phyloP scores from a whole-genome alignment of 2,329 filamentous ascomycete species.

The Taxawa tesnikishii region DNA sequence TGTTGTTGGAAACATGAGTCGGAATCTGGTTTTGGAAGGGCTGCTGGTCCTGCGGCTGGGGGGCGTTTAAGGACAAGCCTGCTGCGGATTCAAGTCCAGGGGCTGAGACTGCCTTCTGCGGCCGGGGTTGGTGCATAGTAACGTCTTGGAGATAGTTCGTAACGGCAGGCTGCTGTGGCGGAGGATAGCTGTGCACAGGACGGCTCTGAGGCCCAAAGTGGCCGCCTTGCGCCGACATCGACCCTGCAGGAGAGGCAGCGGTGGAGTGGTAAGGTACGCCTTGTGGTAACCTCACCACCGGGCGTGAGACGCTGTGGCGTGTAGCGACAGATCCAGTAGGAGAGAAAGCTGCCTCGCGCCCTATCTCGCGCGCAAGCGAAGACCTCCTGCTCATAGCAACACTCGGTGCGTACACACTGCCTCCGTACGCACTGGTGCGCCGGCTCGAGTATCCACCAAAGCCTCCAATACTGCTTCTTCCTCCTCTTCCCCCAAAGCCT shows the following conservation, averaged over 20 bases:
- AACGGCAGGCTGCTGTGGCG: constrained; percentile 43
- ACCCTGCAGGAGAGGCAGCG: constrained; percentile 18
- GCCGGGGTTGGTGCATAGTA: constrained; percentile 86
- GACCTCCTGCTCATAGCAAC: constrained; percentile 81
- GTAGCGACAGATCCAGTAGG: constrained; percentile 70
- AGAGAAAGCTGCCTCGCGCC: constrained; percentile 64
- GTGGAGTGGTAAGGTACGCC: constrained; percentile 27
- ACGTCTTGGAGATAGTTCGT: constrained; percentile 49
- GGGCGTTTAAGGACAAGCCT: constrained; percentile 44
- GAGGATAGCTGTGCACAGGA: constrained; percentile 33
- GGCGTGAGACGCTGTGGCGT: constrained; percentile 35
- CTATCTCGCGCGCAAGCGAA: constrained; percentile 56
- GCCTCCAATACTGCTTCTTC: constrained; percentile 49
- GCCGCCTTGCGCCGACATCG: constrained; percentile 30
- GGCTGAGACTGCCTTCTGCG: constrained; percentile 87
- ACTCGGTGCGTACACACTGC: constrained; percentile 76
- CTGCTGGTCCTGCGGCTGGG: constrained; percentile 59
- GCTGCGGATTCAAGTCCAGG: constrained; percentile 83
- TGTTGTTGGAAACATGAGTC: constrained; percentile 46
- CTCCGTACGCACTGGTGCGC: constrained; percentile 70
- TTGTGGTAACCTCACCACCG: constrained; percentile 75
- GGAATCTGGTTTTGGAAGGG: constrained; percentile 95
- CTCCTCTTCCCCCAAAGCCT: constrained; percentile 51
- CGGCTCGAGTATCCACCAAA: constrained; percentile 46
- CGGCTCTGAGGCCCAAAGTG: constrained; percentile 1